Conservation (phyloP, 2,329 filamentous ascomycete species). For the Phyllosticta capitalensis region DNA sequence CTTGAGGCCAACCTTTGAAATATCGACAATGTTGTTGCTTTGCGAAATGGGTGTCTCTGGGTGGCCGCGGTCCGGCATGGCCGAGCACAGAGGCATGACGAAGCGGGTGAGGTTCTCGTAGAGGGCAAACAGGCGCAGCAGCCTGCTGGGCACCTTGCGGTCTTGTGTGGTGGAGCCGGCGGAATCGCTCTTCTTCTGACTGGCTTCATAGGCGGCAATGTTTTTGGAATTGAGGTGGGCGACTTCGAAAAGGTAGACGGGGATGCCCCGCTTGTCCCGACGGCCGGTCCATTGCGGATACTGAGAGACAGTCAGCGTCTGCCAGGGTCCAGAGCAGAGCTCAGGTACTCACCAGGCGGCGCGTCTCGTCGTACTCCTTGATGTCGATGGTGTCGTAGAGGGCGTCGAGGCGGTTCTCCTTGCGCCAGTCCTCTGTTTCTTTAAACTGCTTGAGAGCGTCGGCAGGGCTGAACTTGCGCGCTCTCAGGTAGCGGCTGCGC, state of each 20-base stretch:
- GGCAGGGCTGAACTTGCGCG: conserved; percentile 66
- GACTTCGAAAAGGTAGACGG: conserved; percentile 86
- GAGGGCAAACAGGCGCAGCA: conserved; percentile 79
- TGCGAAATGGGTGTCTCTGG: conserved; percentile 80
- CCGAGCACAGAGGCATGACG: conserved; percentile 73
- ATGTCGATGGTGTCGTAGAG: conserved; percentile 83
- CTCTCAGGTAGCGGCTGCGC: conserved; percentile 70
- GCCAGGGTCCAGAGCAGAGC: neutral
- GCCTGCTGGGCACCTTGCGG: conserved; percentile 59
- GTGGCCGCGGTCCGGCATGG: conserved; percentile 60
- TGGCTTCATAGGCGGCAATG: conserved; percentile 67
- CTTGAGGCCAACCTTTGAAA: conserved; percentile 75
- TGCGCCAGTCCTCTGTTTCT: conserved; percentile 80
- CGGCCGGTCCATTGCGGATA: conserved; percentile 95
- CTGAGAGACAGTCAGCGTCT: conserved; percentile 35
- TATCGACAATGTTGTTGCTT: conserved; percentile 91
- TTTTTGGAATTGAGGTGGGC: conserved; percentile 73
- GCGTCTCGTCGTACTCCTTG: conserved; percentile 71
- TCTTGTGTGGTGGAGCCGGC: conserved; percentile 48
- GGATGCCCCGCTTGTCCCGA: conserved; percentile 81
- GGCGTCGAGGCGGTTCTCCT: conserved; percentile 64
- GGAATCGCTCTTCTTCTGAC: conserved; percentile 43
- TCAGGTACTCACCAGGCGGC: conserved; percentile 55
- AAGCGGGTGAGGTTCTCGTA: conserved; percentile 91
- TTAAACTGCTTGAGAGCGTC: conserved; percentile 79